Base-by-base conservation (phyloP, 352 stramenopile genomes). In the Globisporangium parvum region DNA sequence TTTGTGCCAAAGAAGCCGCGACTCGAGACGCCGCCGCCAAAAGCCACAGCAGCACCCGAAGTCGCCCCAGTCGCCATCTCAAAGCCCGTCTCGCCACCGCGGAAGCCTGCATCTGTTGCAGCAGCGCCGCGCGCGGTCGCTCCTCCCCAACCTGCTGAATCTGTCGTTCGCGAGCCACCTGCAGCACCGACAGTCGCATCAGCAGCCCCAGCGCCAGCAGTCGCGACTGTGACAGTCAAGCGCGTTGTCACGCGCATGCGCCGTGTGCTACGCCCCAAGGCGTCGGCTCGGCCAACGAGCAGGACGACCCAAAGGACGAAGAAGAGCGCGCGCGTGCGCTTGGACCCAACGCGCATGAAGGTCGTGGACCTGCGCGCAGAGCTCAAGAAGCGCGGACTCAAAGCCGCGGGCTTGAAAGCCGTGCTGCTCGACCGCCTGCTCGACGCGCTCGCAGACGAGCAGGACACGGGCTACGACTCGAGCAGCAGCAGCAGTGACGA, bases 321-420 rank as follows among this genome's bases (percentile, higher is more conserved):
- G 26, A 18, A 12, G 17, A 3, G 47, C n/a, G n/a, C n/a, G n/a
- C n/a, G n/a, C n/a, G n/a, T n/a, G 2, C 47, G 47, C 6, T 24
- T 78, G 10, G 67, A 78, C 20, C 60, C 73, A 8, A 20, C 41
- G 8, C 55, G 23, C 4, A 60, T 78, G 18, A 71, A 71, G 50
- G 82, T 92, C 11, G 64, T 69, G n/a, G 65, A 92, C 11, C 57
- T 92, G 21, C 70, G 79, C 18, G 62, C 48, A 0, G 79, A 88
- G 46, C 51, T 92, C 28, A 86, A 79, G 54, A 80, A 75, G 52
- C 67, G 80, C 21, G 80, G 80, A 1, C 62, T 90, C 15, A 72
- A 69, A 12, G 63, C 71, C 2, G 71, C 54, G 21, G 82, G 82
- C 14, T 41, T 80, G 20, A 92, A 92, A 64, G 68, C 70, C 0